phyloP scores from a whole-genome alignment of 1,139 yeast genomes.

The Hansenula lynferdii region DNA sequence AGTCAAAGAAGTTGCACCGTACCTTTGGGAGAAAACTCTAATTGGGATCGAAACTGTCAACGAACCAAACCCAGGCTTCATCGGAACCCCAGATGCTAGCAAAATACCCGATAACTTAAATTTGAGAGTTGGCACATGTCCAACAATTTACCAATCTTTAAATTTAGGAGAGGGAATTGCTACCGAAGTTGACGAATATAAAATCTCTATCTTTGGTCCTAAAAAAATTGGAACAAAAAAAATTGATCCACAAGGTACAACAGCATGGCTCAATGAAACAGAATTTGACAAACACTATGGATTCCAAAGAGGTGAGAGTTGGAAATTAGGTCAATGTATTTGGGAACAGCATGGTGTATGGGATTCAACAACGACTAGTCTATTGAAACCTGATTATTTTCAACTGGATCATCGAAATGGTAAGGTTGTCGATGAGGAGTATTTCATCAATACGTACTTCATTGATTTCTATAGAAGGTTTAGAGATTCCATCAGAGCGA shows the following conservation, averaged over 20 bases:
- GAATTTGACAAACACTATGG: conserved; percentile 60
- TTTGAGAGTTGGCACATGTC: conserved; percentile 61
- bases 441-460: conserved; percentile 60
- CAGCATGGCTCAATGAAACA: conserved; percentile 58
- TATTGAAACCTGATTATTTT: conserved; percentile 47
- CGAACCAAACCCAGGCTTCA: conserved; percentile 73
- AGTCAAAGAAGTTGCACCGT: conserved; percentile 44
- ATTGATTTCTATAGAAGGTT: conserved; percentile 51
- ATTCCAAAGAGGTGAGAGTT: conserved; percentile 56
- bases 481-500: conserved; percentile 43
- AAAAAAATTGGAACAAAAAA: conserved; percentile 48
- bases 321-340: conserved; percentile 74
- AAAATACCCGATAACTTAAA: conserved; percentile 49
- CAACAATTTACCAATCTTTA: conserved; percentile 57
- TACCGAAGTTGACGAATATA: conserved; percentile 60
- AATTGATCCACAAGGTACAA: conserved; percentile 62
- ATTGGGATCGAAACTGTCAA: conserved; percentile 84
- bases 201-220: conserved; percentile 71
- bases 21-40: conserved; percentile 46
- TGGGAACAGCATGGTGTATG: conserved; percentile 80
- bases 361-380: conserved; percentile 39
- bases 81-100: conserved; percentile 47
- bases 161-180: conserved; percentile 70
- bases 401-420: conserved; percentile 35
- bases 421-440: conserved; percentile 42